Evolutionary conservation across 192 early-diverging fungal genomes (phyloP).

Genomic region (Obelidium mucronatum): DNA sequence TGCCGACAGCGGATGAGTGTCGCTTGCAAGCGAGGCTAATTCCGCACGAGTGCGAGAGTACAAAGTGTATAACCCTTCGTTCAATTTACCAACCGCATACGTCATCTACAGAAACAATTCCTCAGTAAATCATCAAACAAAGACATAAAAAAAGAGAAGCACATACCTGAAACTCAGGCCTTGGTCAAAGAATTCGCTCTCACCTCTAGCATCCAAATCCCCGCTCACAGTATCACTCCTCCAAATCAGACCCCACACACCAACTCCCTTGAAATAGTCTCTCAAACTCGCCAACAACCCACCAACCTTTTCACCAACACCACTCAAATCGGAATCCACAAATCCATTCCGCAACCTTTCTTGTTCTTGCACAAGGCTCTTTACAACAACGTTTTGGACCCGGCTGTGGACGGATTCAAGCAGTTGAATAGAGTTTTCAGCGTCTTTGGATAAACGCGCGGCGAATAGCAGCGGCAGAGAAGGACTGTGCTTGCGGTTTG

Average conservation of each 20-base stretch:
- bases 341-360: conserved; percentile 46
- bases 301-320: conserved; percentile 36
- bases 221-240: conserved; percentile 34
- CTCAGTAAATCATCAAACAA: neutral
- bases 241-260: conserved; percentile 39
- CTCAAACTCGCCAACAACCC: conserved; percentile 31
- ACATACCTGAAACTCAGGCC: conserved; percentile 47
- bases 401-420: conserved; percentile 9
- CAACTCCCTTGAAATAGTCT: conserved; percentile 37
- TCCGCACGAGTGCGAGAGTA: conserved; percentile 38
- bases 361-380: conserved; percentile 36
- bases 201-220: conserved; percentile 39
- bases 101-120: conserved; percentile 41
- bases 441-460: neutral
- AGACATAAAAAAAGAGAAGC: too few species aligned
- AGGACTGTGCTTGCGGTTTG: neutral
- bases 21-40: conserved; percentile 18
- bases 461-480: conserved; percentile 1
- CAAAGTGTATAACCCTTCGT: conserved; percentile 45
- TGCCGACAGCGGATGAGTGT: conserved; percentile 26
- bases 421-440: neutral
- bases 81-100: conserved; percentile 49
- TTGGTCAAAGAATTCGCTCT: conserved; percentile 36
- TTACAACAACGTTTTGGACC: neutral
- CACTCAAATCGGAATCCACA: conserved; percentile 39